Evolutionary conservation across 495 filamentous ascomycete genomes (phyloP), one percentile per base, ranked within the genome.

Genomic region (Aspergillus panamensis): DNA sequence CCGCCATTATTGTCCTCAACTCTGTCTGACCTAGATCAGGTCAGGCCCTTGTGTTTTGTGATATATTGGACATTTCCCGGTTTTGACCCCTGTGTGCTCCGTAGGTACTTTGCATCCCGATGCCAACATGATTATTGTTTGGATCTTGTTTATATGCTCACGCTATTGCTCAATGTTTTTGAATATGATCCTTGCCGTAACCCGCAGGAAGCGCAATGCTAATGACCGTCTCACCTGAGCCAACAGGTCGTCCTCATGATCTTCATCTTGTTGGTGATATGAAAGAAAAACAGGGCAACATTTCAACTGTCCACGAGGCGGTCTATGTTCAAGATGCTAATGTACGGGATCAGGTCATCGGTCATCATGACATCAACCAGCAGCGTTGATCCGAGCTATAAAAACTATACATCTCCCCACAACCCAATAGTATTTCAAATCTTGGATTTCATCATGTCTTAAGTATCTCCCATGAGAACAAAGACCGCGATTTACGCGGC

Each of bases 1-100:
- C 65, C 65, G 65, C 65, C 55, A 59, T 62, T 25, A 25, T 25
- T 5, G 2, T 25, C 25, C 25, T 25, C 25, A 5, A 25, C 25
- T 35, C 20, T 35, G 32, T 37, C 35, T 48, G 17, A n/a, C n/a
- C n/a, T n/a, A 25, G 2, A 25, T 25, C 25, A 5, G 25, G 2
- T 25, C 5, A 5, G 25, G 25, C 25, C 25, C 25, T 25, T 25
- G 25, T n/a, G n/a, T n/a, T n/a, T n/a, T n/a, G n/a, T n/a, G n/a
- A n/a, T n/a, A n/a, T n/a, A n/a, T n/a, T n/a, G n/a, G n/a, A n/a
- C n/a, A n/a, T n/a, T n/a, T n/a, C n/a, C n/a, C n/a, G n/a, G n/a
- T n/a, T n/a, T n/a, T n/a, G n/a, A n/a, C n/a, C n/a, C n/a, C n/a
- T n/a, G n/a, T 25, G 5, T 25, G 5, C 25, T 25, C 25, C 25